Base-by-base conservation (phyloP, 1,139 yeast genomes). In the Kodamaea arcana region DNA sequence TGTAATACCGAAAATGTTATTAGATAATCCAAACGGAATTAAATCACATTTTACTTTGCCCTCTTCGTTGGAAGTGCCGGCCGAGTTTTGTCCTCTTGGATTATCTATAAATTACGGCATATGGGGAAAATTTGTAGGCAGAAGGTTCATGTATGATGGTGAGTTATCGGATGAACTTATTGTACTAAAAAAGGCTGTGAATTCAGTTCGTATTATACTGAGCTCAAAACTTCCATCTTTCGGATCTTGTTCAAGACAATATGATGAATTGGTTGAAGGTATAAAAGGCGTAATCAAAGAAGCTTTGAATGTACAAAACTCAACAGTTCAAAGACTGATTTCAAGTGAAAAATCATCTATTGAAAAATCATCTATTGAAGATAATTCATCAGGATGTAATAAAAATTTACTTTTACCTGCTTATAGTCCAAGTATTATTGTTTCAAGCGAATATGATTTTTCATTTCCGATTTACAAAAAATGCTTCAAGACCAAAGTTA, bases 131-230 rank as follows among this genome's bases (percentile, higher is more conserved):
- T 46, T 53, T 33, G 45, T 54, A 20, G 59, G 58, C 5, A 44
- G 45, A 26, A 47, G 51, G 14, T 47, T 51, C 24, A 42, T 42
- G 24, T 63, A 60, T 43, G 34, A 39, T 20, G 15, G 30, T 29
- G n/a, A 15, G 3, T 8, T 24, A 2, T 5, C 8, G 7, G 72
- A 67, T 41, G 74, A 69, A 45, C 67, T 57, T 44, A 59, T 67
- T 24, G 66, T 69, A 33, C 53, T 68, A 32, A 65, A 65, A 40
- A 69, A 67, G 32, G 38, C 45, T 12, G 43, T 46, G 11, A 50
- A 50, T 11, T 50, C 48, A 21, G 46, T 68, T 8, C 53, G 71
- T 30, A 54, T 69, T 9, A 42, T 62, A 3, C 66, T 37, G 22
- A 9, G 9, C 6, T 6, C 22, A 18, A 18, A 18, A 18, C 6